Base-by-base conservation (phyloP, 179 eudicot species). In the Beta macrorhiza region DNA sequence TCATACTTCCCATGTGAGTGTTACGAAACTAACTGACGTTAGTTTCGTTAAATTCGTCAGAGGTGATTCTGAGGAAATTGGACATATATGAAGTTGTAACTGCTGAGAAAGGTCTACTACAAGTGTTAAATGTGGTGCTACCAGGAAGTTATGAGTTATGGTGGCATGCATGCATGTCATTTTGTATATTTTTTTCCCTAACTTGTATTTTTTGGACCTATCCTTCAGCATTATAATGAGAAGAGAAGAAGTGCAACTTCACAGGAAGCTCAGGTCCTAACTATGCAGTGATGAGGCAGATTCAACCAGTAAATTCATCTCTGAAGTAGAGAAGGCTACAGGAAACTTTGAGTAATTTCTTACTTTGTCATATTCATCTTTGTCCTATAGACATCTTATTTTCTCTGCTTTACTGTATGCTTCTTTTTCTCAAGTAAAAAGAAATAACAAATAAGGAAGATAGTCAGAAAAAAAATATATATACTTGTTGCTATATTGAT, bases 31-130 rank as follows among this genome's bases (percentile, higher is more conserved):
- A 47, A 29, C 67, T 79, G 70, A 67, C 29, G 52, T 47, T 56
- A 58, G 42, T 20, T 64, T 64, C 52, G 72, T 37, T 79, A 42
- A 63, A 70, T 56, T 52, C 52, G 81, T 78, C n/a, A 51, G 62
- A 51, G 72, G 14, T 67, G 74, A 29, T 76, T 75, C 5, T 71
- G 70, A 71, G 15, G 45, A 51, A 55, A 37, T 64, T 84, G 67
- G 81, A 80, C 45, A 65, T 78, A 52, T 72, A 5, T 72, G 61
- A 59, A 73, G 62, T 72, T 79, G 79, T 74, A 83, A 79, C 82
- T 14, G 68, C 74, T 51, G 62, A 73, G 73, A 51, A 58, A 67
- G 64, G 70, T 63, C 25, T 17, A 19, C 16, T 20, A 81, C 84
- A 69, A 25, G 57, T 67, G 51, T 68, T 73, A 64, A 76, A 59